phyloP scores from a whole-genome alignment of 352 stramenopile species.

The Phytopythium litorale region DNA sequence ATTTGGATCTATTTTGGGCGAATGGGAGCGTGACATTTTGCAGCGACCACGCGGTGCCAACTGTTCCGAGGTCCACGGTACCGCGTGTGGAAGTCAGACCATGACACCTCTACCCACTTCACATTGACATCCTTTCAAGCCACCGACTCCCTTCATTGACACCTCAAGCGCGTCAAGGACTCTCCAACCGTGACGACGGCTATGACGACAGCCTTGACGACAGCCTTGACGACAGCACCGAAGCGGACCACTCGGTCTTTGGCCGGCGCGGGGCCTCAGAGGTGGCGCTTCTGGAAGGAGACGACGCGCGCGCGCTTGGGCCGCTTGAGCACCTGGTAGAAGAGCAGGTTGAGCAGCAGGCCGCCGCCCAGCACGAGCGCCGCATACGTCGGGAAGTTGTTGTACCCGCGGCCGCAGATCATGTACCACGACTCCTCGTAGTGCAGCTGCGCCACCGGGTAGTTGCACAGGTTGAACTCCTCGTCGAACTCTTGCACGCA shows the following conservation, averaged over 20 bases:
- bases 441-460: slow-evolving; percentile 63
- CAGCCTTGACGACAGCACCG: neutral
- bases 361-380: slow-evolving; percentile 35
- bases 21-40: slow-evolving; percentile 24
- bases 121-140: too few relatives aligned
- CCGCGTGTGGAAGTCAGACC: neutral
- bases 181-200: too few relatives aligned
- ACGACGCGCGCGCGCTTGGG: slow-evolving; percentile 54
- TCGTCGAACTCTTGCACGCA: slow-evolving; percentile 82
- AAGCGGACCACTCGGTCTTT: too few relatives aligned
- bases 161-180: too few relatives aligned
- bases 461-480: slow-evolving; percentile 82
- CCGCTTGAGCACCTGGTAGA: slow-evolving; percentile 72
- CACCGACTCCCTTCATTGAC: too few relatives aligned
- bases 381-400: slow-evolving; percentile 45
- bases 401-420: slow-evolving; percentile 76
- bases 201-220: too few relatives aligned
- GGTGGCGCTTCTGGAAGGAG: slow-evolving; percentile 48
- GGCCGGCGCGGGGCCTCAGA: slow-evolving; percentile 7
- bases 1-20: neutral
- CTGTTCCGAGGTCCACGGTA: too few relatives aligned
- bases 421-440: slow-evolving; percentile 82
- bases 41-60: neutral
- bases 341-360: slow-evolving; percentile 51
- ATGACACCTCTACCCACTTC: neutral